A percentile compares a stretch with the other conserved stretches of the same genome.
Conservation (phyloP, 208 protist genomes). For the Willaertia magna region DNA sequence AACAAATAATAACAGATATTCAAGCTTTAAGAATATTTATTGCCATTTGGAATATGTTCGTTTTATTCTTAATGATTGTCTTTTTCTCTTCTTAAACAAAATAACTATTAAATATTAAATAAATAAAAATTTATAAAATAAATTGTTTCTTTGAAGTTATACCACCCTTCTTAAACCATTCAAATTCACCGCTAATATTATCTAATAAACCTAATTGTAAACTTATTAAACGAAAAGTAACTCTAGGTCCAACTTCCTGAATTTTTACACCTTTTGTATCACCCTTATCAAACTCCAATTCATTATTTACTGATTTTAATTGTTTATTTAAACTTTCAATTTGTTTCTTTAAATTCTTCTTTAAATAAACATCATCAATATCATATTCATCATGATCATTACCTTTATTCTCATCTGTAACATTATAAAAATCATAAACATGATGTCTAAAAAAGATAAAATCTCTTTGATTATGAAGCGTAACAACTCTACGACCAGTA, state of each 20-base stretch:
- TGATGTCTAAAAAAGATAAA: slow-evolving; percentile 80
- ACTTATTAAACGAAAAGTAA: slow-evolving; percentile 60
- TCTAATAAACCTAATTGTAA: slow-evolving; percentile 76
- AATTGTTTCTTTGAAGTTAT: background rate
- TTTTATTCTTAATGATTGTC: background rate
- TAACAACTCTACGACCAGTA: slow-evolving; percentile 64
- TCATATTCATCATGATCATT: background rate
- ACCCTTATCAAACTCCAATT: background rate
- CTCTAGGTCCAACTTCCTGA: slow-evolving; percentile 76
- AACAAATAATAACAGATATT: background rate
- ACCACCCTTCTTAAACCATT: slow-evolving; percentile 75
- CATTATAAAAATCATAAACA: slow-evolving; percentile 73
- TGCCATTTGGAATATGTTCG: background rate
- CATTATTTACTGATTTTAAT: background rate
- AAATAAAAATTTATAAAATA: too few relatives aligned
- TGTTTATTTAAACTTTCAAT: background rate
- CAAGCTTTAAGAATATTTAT: background rate
- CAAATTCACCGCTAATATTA: slow-evolving; percentile 74
- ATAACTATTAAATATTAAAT: too few relatives aligned
- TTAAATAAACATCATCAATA: background rate
- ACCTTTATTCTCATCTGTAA: slow-evolving; percentile 34
- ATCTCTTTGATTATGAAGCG: slow-evolving; percentile 80
- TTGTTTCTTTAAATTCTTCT: background rate
- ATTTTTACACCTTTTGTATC: slow-evolving; percentile 41
- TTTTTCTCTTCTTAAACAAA: background rate